A percentile compares a stretch with the other conserved stretches of the same genome.
phyloP scores from a whole-genome alignment of 2,329 filamentous ascomycete genomes.

The Ophiostoma triangulosporum region DNA sequence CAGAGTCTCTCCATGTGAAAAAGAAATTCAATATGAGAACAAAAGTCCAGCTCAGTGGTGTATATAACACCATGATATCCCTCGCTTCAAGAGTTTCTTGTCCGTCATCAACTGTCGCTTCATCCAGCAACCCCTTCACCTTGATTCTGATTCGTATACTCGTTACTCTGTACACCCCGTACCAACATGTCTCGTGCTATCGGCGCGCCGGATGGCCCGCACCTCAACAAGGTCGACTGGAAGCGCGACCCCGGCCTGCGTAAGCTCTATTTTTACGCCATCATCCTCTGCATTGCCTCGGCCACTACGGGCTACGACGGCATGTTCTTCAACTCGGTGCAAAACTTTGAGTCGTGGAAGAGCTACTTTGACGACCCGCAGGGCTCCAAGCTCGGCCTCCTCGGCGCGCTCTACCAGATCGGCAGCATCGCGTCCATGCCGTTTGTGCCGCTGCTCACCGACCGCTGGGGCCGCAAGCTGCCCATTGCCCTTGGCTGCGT shows the following conservation, averaged over 20 bases:
- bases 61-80: too few relatives aligned
- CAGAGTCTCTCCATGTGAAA: too few relatives aligned
- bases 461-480: constrained; percentile 30
- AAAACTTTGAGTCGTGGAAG: constrained; percentile 24
- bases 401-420: constrained; percentile 31
- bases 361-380: constrained; percentile 20
- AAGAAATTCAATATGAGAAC: too few relatives aligned
- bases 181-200: background rate
- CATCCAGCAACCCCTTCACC: too few relatives aligned
- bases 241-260: constrained; percentile 14
- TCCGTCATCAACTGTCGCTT: background rate
- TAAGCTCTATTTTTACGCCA: constrained; percentile 18
- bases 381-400: constrained; percentile 25
- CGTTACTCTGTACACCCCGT: background rate
- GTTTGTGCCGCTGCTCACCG: constrained; percentile 31
- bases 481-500: constrained; percentile 30
- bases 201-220: constrained; percentile 13
- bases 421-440: constrained; percentile 32
- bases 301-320: constrained; percentile 22
- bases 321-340: constrained; percentile 22
- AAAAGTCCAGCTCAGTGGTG: too few relatives aligned
- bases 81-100: too few relatives aligned
- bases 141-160: too few relatives aligned
- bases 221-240: constrained; percentile 16
- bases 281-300: constrained; percentile 21